Evolutionary conservation across 352 stramenopile genomes (phyloP).

Genomic region (Globisporangium rhizosaccharum): DNA sequence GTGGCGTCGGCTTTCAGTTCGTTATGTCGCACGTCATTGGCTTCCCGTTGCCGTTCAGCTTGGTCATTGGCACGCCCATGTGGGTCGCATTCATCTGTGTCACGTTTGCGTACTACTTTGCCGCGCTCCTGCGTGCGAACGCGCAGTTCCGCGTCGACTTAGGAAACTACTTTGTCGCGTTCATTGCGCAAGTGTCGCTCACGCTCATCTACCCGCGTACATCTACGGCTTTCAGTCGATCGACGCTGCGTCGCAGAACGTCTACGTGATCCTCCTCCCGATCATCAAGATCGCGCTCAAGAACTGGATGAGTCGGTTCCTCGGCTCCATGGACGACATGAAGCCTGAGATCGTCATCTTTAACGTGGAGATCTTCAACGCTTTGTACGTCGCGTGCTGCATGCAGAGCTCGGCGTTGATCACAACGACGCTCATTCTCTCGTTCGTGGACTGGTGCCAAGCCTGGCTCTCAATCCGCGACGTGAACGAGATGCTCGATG

Average conservation of each 20-base stretch:
- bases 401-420: conserved; percentile 20
- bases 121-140: conserved; percentile 16
- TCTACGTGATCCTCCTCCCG: conserved; percentile 29
- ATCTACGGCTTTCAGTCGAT: conserved; percentile 29
- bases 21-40: conserved; percentile 22
- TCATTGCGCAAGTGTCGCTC: conserved; percentile 27
- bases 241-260: conserved; percentile 14
- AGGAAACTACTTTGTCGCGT: conserved; percentile 21
- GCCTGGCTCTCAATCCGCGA: conserved; percentile 2
- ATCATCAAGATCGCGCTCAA: conserved; percentile 38
- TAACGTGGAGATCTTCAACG: conserved; percentile 25
- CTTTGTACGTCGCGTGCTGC: conserved; percentile 18
- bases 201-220: conserved; percentile 44
- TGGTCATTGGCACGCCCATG: conserved; percentile 17
- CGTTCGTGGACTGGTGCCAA: conserved; percentile 3
- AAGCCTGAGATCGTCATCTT: conserved; percentile 22
- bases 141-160: conserved; percentile 13
- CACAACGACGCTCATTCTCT: conserved; percentile 9
- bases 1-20: conserved; percentile 19
- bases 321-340: conserved; percentile 17
- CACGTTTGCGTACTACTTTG: too few species aligned
- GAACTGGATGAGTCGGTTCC: conserved; percentile 24
- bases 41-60: conserved; percentile 37
- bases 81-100: conserved; percentile 20
- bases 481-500: not conserved